Conservation (phyloP, 129 eudicot species). For the Pittosporum tobira region DNA sequence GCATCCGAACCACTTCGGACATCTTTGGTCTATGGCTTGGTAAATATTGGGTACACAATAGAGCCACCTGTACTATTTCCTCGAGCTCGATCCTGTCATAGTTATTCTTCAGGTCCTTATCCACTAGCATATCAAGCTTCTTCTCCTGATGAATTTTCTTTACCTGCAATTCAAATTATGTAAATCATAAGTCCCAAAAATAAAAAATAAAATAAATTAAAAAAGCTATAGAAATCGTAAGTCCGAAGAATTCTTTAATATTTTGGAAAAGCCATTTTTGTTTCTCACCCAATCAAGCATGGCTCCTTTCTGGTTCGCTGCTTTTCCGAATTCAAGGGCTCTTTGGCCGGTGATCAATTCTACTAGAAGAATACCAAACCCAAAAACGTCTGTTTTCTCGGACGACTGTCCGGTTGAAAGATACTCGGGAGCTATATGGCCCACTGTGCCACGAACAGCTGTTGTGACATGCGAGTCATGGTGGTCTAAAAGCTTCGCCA, state of each 20-base stretch:
- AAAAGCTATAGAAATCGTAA: not conserved
- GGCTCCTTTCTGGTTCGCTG: slow-evolving; percentile 91
- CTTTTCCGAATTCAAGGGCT: slow-evolving; percentile 85
- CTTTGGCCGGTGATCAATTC: slow-evolving; percentile 82
- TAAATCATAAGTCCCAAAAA: not conserved
- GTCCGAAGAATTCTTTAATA: too few relatives aligned
- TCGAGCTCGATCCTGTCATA: slow-evolving; percentile 75
- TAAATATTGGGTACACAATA: slow-evolving; percentile 62
- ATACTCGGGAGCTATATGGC: slow-evolving; percentile 96
- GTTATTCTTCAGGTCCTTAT: slow-evolving; percentile 54
- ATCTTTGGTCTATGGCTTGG: slow-evolving; percentile 78
- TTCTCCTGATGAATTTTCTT: slow-evolving; percentile 77
- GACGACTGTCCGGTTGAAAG: slow-evolving; percentile 96
- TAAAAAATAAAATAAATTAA: too few relatives aligned
- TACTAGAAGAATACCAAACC: slow-evolving; percentile 81
- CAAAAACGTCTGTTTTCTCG: slow-evolving; percentile 93
- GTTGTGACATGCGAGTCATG: slow-evolving; percentile 88
- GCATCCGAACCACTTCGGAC: slow-evolving; percentile 97
- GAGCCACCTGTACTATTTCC: slow-evolving; percentile 82
- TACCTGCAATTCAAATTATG: slow-evolving; percentile 30
- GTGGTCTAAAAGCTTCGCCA: slow-evolving; percentile 95
- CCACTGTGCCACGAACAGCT: slow-evolving; percentile 93
- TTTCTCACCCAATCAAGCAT: slow-evolving; percentile 82
- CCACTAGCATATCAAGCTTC: slow-evolving; percentile 78
- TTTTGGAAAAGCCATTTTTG: too few relatives aligned